These are phyloP conservation scores for Phoma sp. DNA, from an alignment of 2,329 filamentous ascomycete species.

Conservation along the genomic window DNA sequence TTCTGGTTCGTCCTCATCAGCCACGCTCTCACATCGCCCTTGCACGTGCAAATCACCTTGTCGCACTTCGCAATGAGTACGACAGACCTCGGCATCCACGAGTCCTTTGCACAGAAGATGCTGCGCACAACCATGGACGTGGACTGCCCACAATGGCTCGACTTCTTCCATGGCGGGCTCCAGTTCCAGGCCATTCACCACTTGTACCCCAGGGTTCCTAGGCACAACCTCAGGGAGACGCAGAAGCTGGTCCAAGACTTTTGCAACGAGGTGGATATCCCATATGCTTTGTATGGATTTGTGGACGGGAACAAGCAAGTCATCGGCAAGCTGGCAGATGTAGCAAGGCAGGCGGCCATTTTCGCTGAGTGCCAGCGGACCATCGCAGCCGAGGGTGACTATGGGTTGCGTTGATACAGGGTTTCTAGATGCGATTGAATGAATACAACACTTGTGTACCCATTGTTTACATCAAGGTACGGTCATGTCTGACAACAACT, in stretches of 20 bases:
- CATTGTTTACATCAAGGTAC: background rate
- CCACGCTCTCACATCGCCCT: conserved; percentile 70
- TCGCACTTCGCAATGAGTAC: conserved; percentile 78
- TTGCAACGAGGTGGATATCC: conserved; percentile 68
- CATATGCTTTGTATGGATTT: conserved; percentile 69
- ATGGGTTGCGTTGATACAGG: conserved; percentile 32
- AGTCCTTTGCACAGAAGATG: conserved; percentile 74
- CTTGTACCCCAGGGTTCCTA: conserved; percentile 71
- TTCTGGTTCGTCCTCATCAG: conserved; percentile 69
- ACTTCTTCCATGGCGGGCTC: conserved; percentile 75
- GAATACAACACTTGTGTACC: conserved; percentile 1
- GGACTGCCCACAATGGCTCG: conserved; percentile 74
- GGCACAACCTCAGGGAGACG: conserved; percentile 70
- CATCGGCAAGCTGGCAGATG: conserved; percentile 62
- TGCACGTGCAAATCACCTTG: conserved; percentile 76
- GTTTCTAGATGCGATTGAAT: background rate
- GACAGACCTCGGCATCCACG: conserved; percentile 67
- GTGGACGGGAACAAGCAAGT: conserved; percentile 68
- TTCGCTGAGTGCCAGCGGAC: conserved; percentile 63
- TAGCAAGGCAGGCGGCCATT: conserved; percentile 67
- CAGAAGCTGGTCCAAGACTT: conserved; percentile 69
- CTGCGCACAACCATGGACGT: conserved; percentile 77
- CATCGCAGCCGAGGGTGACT: conserved; percentile 47
- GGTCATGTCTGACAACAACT: conserved; percentile 1
- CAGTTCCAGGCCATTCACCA: conserved; percentile 79